phyloP scores from a whole-genome alignment of 2,329 filamentous ascomycete genomes.

The Westerdykella aurantiaca region DNA sequence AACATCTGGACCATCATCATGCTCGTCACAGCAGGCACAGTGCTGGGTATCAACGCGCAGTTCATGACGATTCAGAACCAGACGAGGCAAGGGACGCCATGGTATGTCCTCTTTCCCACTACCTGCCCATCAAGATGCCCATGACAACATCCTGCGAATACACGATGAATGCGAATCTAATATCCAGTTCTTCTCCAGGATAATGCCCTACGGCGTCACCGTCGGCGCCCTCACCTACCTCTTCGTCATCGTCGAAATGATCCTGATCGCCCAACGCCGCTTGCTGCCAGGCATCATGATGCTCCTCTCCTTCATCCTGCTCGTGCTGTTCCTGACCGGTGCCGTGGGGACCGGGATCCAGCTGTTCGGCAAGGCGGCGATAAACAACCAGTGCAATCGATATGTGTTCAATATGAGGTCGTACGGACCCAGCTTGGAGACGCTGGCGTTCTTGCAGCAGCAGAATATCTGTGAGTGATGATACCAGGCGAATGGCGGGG shows the following conservation, averaged over 20 bases:
- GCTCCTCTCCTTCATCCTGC: slow-evolving; percentile 55
- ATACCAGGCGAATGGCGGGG: too few species aligned
- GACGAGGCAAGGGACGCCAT: slow-evolving; percentile 53
- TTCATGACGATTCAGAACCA: slow-evolving; percentile 55
- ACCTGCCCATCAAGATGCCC: background rate
- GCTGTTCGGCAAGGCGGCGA: slow-evolving; percentile 53
- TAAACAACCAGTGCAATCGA: slow-evolving; percentile 54
- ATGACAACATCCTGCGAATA: background rate
- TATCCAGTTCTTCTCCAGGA: slow-evolving; percentile 39
- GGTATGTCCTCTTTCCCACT: slow-evolving; percentile 40
- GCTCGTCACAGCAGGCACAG: slow-evolving; percentile 51
- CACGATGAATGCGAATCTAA: slow-evolving; percentile 3
- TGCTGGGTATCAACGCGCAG: slow-evolving; percentile 56
- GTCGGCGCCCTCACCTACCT: slow-evolving; percentile 52
- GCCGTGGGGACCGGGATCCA: slow-evolving; percentile 60
- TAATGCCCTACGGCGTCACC: slow-evolving; percentile 60
- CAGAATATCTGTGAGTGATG: slow-evolving; percentile 53
- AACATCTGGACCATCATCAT: slow-evolving; percentile 62
- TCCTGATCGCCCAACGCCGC: slow-evolving; percentile 51
- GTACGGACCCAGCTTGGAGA: slow-evolving; percentile 48
- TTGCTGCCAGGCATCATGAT: slow-evolving; percentile 56
- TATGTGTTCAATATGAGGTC: slow-evolving; percentile 47
- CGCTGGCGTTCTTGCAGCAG: slow-evolving; percentile 59
- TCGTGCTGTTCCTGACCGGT: slow-evolving; percentile 56
- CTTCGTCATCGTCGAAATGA: slow-evolving; percentile 55